Evolutionary conservation across 2,329 filamentous ascomycete species (phyloP).

Genomic region (Venturia aucupariae): DNA sequence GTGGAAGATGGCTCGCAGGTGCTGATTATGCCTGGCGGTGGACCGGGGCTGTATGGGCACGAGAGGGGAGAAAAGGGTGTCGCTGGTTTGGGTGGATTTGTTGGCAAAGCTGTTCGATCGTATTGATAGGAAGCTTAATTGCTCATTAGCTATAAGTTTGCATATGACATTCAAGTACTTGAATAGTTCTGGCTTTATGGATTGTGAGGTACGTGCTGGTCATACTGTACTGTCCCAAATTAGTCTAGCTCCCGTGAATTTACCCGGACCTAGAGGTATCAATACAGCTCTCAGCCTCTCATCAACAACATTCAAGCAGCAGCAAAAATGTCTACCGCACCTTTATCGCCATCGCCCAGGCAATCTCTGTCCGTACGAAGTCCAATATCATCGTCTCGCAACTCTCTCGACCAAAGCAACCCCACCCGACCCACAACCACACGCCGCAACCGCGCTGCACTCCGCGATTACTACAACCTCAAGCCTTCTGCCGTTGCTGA

Average conservation of each 20-base stretch:
- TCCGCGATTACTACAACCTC: conserved; percentile 93
- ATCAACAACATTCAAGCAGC: neutral
- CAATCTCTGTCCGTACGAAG: conserved; percentile 14
- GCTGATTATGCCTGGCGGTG: conserved; percentile 62
- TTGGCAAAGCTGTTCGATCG: conserved; percentile 55
- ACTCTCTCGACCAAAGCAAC: conserved; percentile 12
- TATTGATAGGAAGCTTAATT: neutral
- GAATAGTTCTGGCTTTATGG: neutral
- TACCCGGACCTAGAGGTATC: no score
- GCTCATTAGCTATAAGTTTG: neutral
- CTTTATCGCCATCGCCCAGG: conserved; percentile 11
- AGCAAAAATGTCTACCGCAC: neutral
- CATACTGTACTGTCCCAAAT: no score
- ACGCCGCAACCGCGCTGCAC: conserved; percentile 69
- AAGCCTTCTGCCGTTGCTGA: conserved; percentile 39
- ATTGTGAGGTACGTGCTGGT: no score
- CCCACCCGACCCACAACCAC: conserved; percentile 17
- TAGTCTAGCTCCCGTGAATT: no score
- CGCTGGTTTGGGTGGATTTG: conserved; percentile 60
- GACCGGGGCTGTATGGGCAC: conserved; percentile 48
- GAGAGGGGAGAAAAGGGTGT: conserved; percentile 39
- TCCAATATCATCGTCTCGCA: conserved; percentile 12
- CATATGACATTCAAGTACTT: neutral
- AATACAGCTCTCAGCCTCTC: no score
- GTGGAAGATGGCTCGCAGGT: conserved; percentile 62